A percentile compares a stretch with the other conserved stretches of the same genome.
Conservation (phyloP, 495 filamentous ascomycete species). For the Endocarpon pusillum region DNA sequence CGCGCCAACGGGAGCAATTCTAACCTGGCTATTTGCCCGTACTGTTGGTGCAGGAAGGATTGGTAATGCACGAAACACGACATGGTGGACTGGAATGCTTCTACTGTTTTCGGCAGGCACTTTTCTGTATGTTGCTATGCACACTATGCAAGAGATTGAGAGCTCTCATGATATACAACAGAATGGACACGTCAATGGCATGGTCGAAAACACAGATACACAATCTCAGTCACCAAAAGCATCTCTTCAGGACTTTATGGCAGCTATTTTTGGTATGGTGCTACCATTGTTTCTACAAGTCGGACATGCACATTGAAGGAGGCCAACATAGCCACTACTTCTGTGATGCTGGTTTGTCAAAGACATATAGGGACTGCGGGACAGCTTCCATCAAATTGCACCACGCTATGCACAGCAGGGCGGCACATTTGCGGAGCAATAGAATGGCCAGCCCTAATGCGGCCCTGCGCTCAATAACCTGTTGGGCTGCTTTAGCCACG, state of each 20-base stretch:
- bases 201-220: conserved; percentile 35
- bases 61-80: conserved; percentile 31
- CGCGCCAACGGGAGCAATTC: conserved; percentile 70
- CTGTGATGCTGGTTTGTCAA: too few species aligned
- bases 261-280: conserved; percentile 75
- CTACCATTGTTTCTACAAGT: conserved; percentile 78
- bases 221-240: conserved; percentile 21
- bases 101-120: conserved; percentile 87
- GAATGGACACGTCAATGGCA: conserved; percentile 42
- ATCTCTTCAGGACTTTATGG: conserved; percentile 39
- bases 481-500: too few species aligned
- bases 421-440: too few species aligned
- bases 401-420: too few species aligned
- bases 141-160: conserved; percentile 82
- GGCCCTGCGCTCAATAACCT: too few species aligned
- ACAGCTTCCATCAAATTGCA: too few species aligned
- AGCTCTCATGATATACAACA: conserved; percentile 30
- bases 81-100: conserved; percentile 86
- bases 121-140: conserved; percentile 98
- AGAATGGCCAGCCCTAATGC: too few species aligned
- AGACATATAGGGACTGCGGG: too few species aligned
- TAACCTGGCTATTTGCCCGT: conserved; percentile 64
- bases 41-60: conserved; percentile 38
- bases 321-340: too few species aligned
- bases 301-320: conserved; percentile 64